Base-by-base conservation (phyloP, 2,329 filamentous ascomycete species). In the Didymella glomerata region DNA sequence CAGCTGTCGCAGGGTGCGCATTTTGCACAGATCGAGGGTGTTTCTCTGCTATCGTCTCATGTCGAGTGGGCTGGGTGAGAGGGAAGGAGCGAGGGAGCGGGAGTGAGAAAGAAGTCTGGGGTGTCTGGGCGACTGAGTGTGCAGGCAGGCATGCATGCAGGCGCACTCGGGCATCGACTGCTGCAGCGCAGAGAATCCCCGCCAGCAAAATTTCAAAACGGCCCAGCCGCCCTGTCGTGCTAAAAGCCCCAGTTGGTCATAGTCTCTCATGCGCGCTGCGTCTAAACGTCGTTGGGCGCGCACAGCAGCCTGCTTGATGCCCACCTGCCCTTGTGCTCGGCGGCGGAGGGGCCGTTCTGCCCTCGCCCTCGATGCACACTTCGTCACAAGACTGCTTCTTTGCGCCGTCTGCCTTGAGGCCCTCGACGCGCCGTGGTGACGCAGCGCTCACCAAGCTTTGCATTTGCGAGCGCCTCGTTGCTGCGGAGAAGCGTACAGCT, bases 201-300 rank as follows among this genome's bases (percentile, higher is more conserved):
- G 61, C 65, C 63, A 62, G 67, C 64, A 68, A 69, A 65, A 65
- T 60, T 68, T 67, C 65, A 62, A 67, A 69, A 68, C 67, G 65
- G 59, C 49, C 53, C 57, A 59, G 55, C 40, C 56, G 53, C 49
- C 53, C 51, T 50, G 55, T 55, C 28, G 62, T 67, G 64, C 65
- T 66, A 64, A 64, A 16, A 28, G 47, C 24, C 57, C 52, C 61
- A 65, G 62, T 62, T 48, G 56, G 55, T 28, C 22, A 25, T 60
- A 56, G 58, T 55, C 53, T 51, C 60, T 64, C 59, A 68, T 67
- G 68, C 68, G 60, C 63, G 61, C 63, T 68, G 67, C 63, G 61
- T 65, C 60, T 61, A 57, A 57, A 49, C 56, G 57, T 65, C 61
- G 68, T 70, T 68, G 68, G 68, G 68, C 68, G 56, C 64, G 56